Conservation (phyloP, 2,329 filamentous ascomycete species). For the Juglanconis sp. region DNA sequence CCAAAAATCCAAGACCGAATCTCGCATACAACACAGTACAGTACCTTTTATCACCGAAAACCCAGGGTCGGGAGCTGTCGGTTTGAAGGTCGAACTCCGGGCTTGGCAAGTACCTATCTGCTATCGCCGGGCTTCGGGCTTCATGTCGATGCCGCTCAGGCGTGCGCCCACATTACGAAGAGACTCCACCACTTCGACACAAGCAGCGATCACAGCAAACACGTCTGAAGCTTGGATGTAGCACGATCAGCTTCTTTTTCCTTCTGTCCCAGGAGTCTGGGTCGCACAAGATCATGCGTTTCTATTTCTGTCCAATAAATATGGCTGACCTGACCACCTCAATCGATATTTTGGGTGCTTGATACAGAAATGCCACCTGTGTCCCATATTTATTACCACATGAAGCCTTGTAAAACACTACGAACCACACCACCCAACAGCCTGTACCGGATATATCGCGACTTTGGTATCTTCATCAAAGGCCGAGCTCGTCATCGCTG, state of each 20-base stretch:
- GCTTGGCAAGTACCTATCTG: too few species aligned
- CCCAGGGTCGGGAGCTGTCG: too few species aligned
- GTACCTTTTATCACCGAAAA: too few species aligned
- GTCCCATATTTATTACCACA: not conserved
- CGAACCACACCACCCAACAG: not conserved
- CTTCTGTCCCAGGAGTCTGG: not conserved
- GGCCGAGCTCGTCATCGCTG: conserved; percentile 19
- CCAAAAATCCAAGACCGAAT: too few species aligned
- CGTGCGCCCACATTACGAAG: not conserved
- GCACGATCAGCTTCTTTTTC: not conserved
- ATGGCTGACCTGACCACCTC: not conserved
- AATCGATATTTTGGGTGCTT: not conserved
- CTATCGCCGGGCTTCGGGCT: not conserved
- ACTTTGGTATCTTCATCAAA: not conserved
- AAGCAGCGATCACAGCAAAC: not conserved
- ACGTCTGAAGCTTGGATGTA: not conserved
- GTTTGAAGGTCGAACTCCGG: too few species aligned
- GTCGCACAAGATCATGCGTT: not conserved
- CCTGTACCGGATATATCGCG: not conserved
- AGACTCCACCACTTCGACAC: not conserved
- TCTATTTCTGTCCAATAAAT: not conserved
- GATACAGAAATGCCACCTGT: not conserved
- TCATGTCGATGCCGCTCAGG: not conserved
- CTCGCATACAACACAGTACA: too few species aligned
- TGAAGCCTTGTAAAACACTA: not conserved